Conservation (phyloP, 1,284 basidiomycete genomes). For the Thelephora terrestris region DNA sequence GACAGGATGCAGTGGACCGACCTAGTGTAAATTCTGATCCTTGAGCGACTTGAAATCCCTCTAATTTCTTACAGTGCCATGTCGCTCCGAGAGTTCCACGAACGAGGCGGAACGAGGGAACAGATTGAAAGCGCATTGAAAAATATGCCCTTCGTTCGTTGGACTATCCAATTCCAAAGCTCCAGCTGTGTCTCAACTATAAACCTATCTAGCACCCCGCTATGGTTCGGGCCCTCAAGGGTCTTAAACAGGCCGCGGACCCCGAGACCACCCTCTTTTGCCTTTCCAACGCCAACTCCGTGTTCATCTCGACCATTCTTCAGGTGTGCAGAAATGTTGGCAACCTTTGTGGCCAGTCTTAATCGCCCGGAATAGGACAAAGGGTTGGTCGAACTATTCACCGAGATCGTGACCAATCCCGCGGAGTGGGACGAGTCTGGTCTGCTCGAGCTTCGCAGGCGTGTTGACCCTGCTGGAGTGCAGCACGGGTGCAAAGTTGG, state of each 20-base stretch:
- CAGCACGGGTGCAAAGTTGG: conserved; percentile 86
- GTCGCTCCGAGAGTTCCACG: conserved; percentile 62
- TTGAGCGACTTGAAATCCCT: neutral
- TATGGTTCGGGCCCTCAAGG: conserved; percentile 82
- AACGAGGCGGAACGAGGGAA: conserved; percentile 54
- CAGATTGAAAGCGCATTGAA: conserved; percentile 74
- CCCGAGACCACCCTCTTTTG: conserved; percentile 78
- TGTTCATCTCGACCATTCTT: conserved; percentile 88
- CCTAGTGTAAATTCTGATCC: conserved; percentile 60
- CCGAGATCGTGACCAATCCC: conserved; percentile 89
- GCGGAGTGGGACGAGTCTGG: conserved; percentile 73
- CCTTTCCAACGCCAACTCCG: conserved; percentile 87
- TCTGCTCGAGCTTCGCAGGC: conserved; percentile 68
- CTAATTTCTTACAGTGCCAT: conserved; percentile 43
- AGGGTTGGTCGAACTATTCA: conserved; percentile 65
- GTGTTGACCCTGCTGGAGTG: conserved; percentile 63
- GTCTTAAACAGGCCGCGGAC: conserved; percentile 54
- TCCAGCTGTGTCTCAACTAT: conserved; percentile 4
- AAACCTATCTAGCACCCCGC: conserved; percentile 72
- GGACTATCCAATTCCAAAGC: conserved; percentile 1
- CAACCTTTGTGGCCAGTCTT: conserved; percentile 1
- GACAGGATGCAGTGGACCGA: conserved; percentile 84
- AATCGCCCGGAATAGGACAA: conserved; percentile 42
- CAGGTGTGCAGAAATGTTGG: conserved; percentile 35
- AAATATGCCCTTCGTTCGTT: conserved; percentile 79